Evolutionary conservation across 352 stramenopile genomes (phyloP), one percentile per base, ranked within the genome.

Genomic region (Phytophthora hybrid): DNA sequence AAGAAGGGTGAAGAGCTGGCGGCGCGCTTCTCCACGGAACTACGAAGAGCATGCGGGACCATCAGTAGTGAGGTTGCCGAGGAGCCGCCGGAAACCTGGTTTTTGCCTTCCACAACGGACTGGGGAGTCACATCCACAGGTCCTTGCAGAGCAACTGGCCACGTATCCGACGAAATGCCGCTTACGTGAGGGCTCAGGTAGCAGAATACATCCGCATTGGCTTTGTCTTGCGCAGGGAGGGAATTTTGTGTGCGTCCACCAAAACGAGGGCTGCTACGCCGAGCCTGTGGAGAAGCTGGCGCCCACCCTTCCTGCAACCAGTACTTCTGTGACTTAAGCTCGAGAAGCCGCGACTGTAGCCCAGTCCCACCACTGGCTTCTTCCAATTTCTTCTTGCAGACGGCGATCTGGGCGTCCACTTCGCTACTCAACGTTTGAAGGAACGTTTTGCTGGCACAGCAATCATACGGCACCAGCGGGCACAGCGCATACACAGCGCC

Each of bases 271-370:
- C 55, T 63, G 49, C 26, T 57, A 32, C 49, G 65, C 31, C 23
- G 61, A 39, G 37, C 19, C 19, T 61, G 41, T 49, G 49, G 58
- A 8, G 69, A 53, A 13, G 31, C 76, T 23, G 78, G 59, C 0
- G 75, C 73, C 89, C 89, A 95, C 8, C 80, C 78, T 73, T 94
- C 81, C 18, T 93, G 75, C 8, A 95, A 68, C 89, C 89, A 95
- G 76, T 93, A 93, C 72, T 93, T 92, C 52, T 95, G 89, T 21
- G 89, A 93, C 76, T 93, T 94, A 46, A 95, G 79, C 64, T 90
- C 82, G 0, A 82, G 76, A 23, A 94, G 62, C 11, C 73, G 73
- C 34, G 71, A 68, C 31, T 88, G 70, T 13, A 90, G 53, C 39
- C 54, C 55, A 23, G 29, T 72, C 29, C 63, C 68, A 57, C 11